Conservation (phyloP, 2,329 filamentous ascomycete genomes). For the Aspergillus arachidicola region DNA sequence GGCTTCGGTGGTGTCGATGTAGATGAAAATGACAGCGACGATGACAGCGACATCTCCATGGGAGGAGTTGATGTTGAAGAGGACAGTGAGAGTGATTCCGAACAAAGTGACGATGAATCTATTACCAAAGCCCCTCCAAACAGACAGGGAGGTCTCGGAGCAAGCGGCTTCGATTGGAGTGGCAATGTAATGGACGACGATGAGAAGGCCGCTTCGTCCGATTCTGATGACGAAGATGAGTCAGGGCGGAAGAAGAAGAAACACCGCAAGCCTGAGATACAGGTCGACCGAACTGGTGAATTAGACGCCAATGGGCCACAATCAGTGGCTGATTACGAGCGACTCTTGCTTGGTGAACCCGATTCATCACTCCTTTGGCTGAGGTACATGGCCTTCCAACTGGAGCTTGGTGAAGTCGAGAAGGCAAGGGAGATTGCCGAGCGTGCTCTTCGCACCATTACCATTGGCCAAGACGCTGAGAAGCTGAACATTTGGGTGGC, state of each 20-base stretch:
- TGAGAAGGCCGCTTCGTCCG: conserved; percentile 46
- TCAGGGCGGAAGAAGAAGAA: conserved; percentile 65
- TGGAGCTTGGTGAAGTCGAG: conserved; percentile 84
- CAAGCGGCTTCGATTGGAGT: conserved; percentile 85
- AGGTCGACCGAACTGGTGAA: conserved; percentile 88
- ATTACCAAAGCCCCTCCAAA: conserved; percentile 37
- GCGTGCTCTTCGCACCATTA: conserved; percentile 87
- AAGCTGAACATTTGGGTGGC: conserved; percentile 96
- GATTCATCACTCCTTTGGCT: conserved; percentile 95
- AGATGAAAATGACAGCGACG: conserved; percentile 38
- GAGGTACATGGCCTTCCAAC: conserved; percentile 97
- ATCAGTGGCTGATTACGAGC: conserved; percentile 88
- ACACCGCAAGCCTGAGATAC: conserved; percentile 73
- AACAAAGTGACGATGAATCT: conserved; percentile 47
- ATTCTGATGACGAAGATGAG: conserved; percentile 52
- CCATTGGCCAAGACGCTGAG: conserved; percentile 85
- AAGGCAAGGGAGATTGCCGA: conserved; percentile 89
- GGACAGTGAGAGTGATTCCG: conserved; percentile 48
- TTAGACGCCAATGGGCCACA: conserved; percentile 87
- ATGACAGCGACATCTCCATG: conserved; percentile 40
- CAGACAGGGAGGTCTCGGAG: conserved; percentile 62
- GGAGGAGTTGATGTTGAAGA: conserved; percentile 50
- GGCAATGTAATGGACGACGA: conserved; percentile 64
- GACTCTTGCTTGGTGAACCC: conserved; percentile 85
- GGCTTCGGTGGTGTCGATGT: conserved; percentile 34